Base-by-base conservation (phyloP, 768 basidiomycete genomes). In the Phlebiopsis gigantea region DNA sequence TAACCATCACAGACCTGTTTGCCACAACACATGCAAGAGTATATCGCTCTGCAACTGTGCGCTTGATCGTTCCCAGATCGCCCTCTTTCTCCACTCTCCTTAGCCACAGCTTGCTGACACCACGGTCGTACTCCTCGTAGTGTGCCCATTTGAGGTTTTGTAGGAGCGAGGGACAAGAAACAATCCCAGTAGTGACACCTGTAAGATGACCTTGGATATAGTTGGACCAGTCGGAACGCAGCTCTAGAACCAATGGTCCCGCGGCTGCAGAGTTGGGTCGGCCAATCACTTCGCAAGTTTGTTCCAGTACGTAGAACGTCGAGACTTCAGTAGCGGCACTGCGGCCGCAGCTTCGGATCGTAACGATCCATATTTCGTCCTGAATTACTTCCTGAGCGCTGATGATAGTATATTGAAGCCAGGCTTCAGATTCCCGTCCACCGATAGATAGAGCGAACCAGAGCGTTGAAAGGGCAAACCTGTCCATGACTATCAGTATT, bases 231-330 rank as follows among this genome's bases (percentile, higher is more conserved):
- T 91, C 89, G 0, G 72, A 72, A 7, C 89, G 81, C 10, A 75
- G 62, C n/a, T 8, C 45, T 31, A 25, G 29, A 22, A 2, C 24
- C 45, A 24, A 26, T 9, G 34, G 17, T 10, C 34, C 34, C 12
- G 42, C 43, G 47, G 51, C 21, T 54, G 45, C 15, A 68, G 62
- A 5, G 68, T 39, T 10, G 3, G 60, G 50, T 29, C 67, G 71
- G 0, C 87, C 87, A 53, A 89, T 77, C 29, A 85, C 83, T 63
- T 91, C 89, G 63, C 88, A 88, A 0, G 89, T 91, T 21, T 78
- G 66, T 58, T 87, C 87, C 1, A 92, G 69, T 25, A 88, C 82
- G 63, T 83, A 82, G 60, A 80, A 77, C 9, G 64, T 66, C 1
- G 57, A 41, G 0, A 48, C 46, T 15, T 31, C 22, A 5, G 8